Evolutionary conservation across 2,329 filamentous ascomycete species (phyloP), one percentile per base, ranked within the genome.

Genomic region (Aspergillus tanneri): DNA sequence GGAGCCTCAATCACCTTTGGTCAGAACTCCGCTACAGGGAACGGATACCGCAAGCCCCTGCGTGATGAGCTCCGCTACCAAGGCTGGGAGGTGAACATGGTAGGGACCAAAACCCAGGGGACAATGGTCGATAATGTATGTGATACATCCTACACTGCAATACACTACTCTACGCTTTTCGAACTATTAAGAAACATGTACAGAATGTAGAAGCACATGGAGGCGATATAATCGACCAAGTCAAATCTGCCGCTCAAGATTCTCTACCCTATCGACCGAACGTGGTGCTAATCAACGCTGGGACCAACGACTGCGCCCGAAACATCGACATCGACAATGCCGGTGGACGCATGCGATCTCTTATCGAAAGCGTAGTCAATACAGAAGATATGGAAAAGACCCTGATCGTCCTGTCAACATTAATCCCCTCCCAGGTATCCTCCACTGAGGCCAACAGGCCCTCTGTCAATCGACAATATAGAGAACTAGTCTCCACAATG

Each of bases 81-180:
- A 14, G 54, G 54, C 1, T 52, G 43, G 38, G 37, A 50, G 11
- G 49, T 52, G n/a, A 40, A 48, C 18, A 54, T 56, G 54, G 46
- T 56, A n/a, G 54, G 54, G 12, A 46, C 27, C 18, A 42, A 45
- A 19, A 43, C 27, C 22, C 18, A 49, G n/a, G 52, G 52, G 11
- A 43, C 38, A 10, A 57, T 57, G 55, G 22, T 16, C 2, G 53
- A 57, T 19, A 60, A 62, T 37, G 65, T 62, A 46, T 16, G 56
- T 46, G 10, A n/a, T n/a, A n/a, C 6, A 24, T 24, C 8, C 4
- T 24, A 24, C 24, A 18, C 23, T 14, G 2, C 3, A 35, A 14
- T n/a, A 35, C 7, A 41, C 8, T 28, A 23, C 19, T 23, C 24
- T 6, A 11, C 11, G 7, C 6, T 6, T 24, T 4, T 18, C 14